phyloP scores from a whole-genome alignment of 75 land plant species.

The Cryptomeria japonica region DNA sequence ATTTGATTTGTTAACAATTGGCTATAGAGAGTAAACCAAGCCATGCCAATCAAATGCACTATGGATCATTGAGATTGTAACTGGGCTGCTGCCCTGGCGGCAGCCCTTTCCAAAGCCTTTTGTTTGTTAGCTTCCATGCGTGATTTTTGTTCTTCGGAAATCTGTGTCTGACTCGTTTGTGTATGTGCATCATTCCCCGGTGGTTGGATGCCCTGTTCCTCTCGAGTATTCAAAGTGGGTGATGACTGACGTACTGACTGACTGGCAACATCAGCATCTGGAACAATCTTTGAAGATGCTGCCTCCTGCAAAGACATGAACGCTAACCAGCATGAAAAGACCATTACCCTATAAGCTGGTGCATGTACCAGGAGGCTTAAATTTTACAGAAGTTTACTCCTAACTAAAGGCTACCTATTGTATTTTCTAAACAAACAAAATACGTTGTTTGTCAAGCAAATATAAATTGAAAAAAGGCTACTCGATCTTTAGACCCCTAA shows the following conservation, averaged over 20 bases:
- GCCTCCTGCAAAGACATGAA: not conserved
- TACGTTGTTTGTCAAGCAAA: not conserved
- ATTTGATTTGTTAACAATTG: not conserved
- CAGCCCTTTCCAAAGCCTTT: slow-evolving; percentile 84
- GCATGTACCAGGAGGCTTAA: not conserved
- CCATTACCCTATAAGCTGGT: not conserved
- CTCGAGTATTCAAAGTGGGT: no score
- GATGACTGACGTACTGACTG: not conserved
- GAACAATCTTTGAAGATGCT: not conserved
- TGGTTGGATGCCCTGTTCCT: not conserved
- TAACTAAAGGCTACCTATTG: not conserved
- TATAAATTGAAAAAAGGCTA: not conserved
- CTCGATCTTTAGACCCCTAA: not conserved
- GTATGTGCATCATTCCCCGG: not conserved
- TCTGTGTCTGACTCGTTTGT: slow-evolving; percentile 11
- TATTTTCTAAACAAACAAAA: not conserved
- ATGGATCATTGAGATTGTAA: not conserved
- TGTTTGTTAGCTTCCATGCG: slow-evolving; percentile 85
- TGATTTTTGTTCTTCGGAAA: slow-evolving; percentile 68
- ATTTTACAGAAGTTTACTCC: not conserved
- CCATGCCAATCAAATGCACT: not conserved
- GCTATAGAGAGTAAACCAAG: not conserved
- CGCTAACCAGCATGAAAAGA: not conserved
- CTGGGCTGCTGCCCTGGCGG: slow-evolving; percentile 33
- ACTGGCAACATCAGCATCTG: not conserved